Conservation (phyloP, 345 rosid species). For the Schrenkiella parvula region DNA sequence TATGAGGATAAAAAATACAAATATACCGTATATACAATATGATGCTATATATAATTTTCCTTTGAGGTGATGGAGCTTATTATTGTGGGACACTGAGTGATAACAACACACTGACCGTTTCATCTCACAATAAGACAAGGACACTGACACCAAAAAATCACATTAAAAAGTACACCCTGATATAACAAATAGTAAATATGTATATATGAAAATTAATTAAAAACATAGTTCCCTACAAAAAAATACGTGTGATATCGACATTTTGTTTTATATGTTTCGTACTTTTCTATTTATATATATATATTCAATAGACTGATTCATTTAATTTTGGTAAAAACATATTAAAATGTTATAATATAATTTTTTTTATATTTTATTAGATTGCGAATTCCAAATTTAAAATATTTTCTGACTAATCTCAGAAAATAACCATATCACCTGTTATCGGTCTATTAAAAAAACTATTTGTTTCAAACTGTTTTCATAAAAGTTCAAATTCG, state of each 20-base stretch:
- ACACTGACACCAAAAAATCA: conserved; percentile 20
- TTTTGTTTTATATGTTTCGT: neutral
- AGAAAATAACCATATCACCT: no score
- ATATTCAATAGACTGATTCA: no score
- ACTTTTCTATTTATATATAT: no score
- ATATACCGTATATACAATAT: neutral
- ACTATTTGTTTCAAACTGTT: no score
- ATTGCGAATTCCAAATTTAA: no score
- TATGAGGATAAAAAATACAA: neutral
- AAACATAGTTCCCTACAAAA: neutral
- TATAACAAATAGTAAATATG: neutral
- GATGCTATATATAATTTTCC: neutral
- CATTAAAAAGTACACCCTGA: neutral
- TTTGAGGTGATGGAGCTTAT: neutral
- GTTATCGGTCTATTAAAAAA: no score
- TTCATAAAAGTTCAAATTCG: no score
- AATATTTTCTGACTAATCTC: no score
- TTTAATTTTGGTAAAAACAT: no score
- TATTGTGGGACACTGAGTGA: conserved; percentile 10
- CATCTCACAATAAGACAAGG: conserved; percentile 15
- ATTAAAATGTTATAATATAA: no score
- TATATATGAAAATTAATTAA: neutral
- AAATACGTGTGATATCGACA: neutral
- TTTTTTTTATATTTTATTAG: no score
- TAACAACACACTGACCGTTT: conserved; percentile 26